Base-by-base conservation (phyloP, 495 filamentous ascomycete species). In the Daldinia childiae region DNA sequence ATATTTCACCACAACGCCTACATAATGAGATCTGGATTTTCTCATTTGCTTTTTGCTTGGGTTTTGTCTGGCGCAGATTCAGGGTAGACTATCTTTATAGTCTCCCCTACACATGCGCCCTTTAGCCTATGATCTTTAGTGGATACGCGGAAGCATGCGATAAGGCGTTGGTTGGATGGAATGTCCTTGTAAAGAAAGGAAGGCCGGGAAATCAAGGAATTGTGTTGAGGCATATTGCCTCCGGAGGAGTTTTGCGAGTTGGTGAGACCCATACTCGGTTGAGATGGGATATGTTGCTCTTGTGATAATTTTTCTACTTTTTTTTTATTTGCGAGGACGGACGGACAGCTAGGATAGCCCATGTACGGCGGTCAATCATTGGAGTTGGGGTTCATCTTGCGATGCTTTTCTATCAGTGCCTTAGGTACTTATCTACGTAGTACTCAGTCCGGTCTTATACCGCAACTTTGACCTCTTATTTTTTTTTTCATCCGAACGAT, bases 1-100 rank as follows among this genome's bases (percentile, higher is more conserved):
- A 68, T 54, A 74, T 26, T 38, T 41, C 63, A 60, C 26, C 61
- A 64, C 71, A 26, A 62, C 60, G 56, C 59, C 68, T 68, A 52
- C 52, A 63, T 58, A 58, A 64, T 24, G 67, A 62, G 36, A 64
- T 73, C 62, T 62, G 67, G 68, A 74, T 45, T 66, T 71, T 59
- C 52, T 66, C 19, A 21, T 55, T 12, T 29, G 36, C 29, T 54
- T 39, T 68, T 62, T 64, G 21, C 51, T 54, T 41, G 21, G 52
- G 30, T 61, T 59, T 48, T 34, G 48, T 50, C 6, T 32, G 48
- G 43, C 54, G 70, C 41, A 57, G 32, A 56, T 64, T 51, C 19
- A 50, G 45, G 48, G 15, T 34, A 30, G 36, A 57, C n/a, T 15
- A 41, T 11, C 12, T 30, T 34, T 19, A n/a, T 51, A n/a, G 59